phyloP scores from a whole-genome alignment of 2,329 filamentous ascomycete species.

The Scedosporium minutisporum region DNA sequence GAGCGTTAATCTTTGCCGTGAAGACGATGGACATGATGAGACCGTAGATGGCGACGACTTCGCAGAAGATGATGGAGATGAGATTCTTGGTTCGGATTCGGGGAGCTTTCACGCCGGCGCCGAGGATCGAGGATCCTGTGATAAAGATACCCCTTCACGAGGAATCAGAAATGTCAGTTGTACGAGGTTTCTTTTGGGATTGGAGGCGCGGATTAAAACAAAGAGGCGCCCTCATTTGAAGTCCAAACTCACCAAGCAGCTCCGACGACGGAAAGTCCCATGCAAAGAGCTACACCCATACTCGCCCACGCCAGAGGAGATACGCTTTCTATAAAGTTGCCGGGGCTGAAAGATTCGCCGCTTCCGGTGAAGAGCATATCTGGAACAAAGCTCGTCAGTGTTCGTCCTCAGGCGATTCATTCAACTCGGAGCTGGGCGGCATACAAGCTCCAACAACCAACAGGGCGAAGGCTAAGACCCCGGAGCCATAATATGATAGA shows the following conservation, averaged over 20 bases:
- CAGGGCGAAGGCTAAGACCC: slow-evolving; percentile 58
- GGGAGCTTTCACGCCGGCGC: slow-evolving; percentile 90
- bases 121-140: slow-evolving; percentile 93
- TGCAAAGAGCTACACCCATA: slow-evolving; percentile 85
- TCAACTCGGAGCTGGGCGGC: slow-evolving; percentile 23
- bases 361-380: slow-evolving; percentile 98
- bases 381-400: slow-evolving; percentile 25
- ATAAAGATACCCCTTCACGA: slow-evolving; percentile 91
- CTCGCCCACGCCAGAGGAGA: slow-evolving; percentile 92
- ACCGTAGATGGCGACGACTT: slow-evolving; percentile 98
- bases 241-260: slow-evolving; percentile 71
- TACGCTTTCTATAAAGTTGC: slow-evolving; percentile 85
- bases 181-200: not conserved
- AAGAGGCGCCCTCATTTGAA: not conserved
- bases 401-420: too few relatives aligned
- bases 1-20: slow-evolving; percentile 69
- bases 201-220: not conserved
- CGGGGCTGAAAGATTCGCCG: slow-evolving; percentile 95
- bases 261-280: slow-evolving; percentile 90
- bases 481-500: slow-evolving; percentile 59
- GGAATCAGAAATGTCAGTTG: not conserved
- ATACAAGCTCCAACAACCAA: slow-evolving; percentile 70
- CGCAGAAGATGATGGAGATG: slow-evolving; percentile 99
- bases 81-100: slow-evolving; percentile 99
- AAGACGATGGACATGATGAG: slow-evolving; percentile 99